Percentiles rank a stretch among this genome's conserved stretches.
phyloP scores from a whole-genome alignment of 2,329 filamentous ascomycete species.

The Cytospora schulzeri region DNA sequence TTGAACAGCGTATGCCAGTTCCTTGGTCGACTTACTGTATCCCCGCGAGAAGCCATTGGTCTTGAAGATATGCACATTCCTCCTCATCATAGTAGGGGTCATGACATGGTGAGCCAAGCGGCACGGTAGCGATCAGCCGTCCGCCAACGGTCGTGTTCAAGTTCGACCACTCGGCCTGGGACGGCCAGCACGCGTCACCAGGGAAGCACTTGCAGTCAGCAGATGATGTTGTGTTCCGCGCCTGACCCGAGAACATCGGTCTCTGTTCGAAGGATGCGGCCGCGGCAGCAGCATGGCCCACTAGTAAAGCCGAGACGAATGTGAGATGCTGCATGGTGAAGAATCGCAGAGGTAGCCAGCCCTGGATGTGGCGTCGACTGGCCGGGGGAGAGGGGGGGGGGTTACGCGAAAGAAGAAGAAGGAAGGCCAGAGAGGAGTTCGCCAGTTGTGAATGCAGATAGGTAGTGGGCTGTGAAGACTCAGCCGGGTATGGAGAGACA shows the following conservation, averaged over 20 bases:
- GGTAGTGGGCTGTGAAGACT: neutral
- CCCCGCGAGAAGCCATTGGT: slow-evolving; percentile 42
- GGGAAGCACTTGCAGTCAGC: slow-evolving; percentile 42
- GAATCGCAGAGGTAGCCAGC: neutral
- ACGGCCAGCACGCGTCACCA: slow-evolving; percentile 54
- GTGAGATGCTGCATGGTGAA: slow-evolving; percentile 2
- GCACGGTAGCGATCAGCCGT: slow-evolving; percentile 50
- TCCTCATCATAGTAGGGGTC: slow-evolving; percentile 41
- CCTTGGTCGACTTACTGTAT: slow-evolving; percentile 36
- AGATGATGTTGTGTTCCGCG: neutral
- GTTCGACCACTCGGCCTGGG: slow-evolving; percentile 41
- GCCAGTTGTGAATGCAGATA: neutral
- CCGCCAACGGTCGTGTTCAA: slow-evolving; percentile 54
- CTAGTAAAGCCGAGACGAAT: neutral
- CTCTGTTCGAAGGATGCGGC: neutral
- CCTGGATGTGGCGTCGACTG: neutral
- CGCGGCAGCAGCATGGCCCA: slow-evolving; percentile 1
- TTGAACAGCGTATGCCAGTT: no score
- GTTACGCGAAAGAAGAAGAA: neutral
- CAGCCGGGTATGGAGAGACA: neutral
- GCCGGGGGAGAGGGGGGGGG: neutral
- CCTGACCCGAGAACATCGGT: neutral
- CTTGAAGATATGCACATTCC: slow-evolving; percentile 40
- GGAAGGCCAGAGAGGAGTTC: no score
- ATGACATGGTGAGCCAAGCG: slow-evolving; percentile 50